Evolutionary conservation across 768 basidiomycete species (phyloP).

Genomic region (Mycena indigotica): DNA sequence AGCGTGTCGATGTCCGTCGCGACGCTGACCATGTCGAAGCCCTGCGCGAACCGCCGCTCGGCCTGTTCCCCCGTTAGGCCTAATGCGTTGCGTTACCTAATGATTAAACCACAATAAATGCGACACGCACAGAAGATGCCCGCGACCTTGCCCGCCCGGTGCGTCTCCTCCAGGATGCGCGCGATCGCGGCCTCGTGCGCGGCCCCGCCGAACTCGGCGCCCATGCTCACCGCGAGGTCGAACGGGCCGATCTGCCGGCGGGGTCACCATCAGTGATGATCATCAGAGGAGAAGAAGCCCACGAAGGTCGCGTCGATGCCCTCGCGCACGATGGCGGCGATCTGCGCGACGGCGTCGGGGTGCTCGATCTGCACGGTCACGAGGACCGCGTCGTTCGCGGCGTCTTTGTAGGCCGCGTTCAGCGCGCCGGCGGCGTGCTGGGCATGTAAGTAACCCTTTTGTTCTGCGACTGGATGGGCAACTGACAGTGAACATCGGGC

Average conservation of each 20-base stretch:
- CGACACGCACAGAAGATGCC: conserved; percentile 27
- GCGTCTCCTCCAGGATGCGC: conserved; percentile 23
- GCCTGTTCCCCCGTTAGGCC: conserved; percentile 31
- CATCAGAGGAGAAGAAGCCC: too few species aligned
- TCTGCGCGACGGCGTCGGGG: conserved; percentile 25
- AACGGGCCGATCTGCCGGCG: conserved; percentile 28
- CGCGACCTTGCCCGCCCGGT: conserved; percentile 27
- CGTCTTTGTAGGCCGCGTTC: not conserved
- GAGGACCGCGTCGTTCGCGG: conserved; percentile 2
- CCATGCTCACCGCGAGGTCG: conserved; percentile 29
- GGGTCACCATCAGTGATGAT: too few species aligned
- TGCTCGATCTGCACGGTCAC: conserved; percentile 9
- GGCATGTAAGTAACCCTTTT: not conserved
- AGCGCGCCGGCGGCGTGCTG: conserved; percentile 27
- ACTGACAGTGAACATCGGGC: conserved; percentile 29
- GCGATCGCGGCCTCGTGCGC: conserved; percentile 26
- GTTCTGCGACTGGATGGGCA: not conserved
- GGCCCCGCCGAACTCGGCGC: conserved; percentile 24
- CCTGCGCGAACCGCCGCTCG: conserved; percentile 26
- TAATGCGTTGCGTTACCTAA: not conserved
- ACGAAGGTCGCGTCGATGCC: conserved; percentile 30
- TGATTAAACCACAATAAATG: not conserved
- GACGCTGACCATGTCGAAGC: conserved; percentile 32
- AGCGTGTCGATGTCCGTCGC: conserved; percentile 31
- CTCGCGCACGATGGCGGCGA: conserved; percentile 27